phyloP scores from a whole-genome alignment of 257 asterid genomes.

The Scutellaria baicalensis region DNA sequence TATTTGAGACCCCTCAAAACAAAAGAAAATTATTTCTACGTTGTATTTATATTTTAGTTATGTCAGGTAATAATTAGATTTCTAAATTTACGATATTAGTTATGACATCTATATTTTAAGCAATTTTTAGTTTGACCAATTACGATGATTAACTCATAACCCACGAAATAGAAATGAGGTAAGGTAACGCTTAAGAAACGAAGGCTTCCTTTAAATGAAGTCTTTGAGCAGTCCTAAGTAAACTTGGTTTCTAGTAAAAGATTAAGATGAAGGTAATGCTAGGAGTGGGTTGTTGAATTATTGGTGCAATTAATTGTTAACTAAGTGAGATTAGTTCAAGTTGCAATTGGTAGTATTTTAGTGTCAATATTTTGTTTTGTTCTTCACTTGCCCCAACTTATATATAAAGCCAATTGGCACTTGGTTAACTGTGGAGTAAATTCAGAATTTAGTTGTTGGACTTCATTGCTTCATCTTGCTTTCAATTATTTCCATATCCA shows the following conservation, averaged over 20 bases:
- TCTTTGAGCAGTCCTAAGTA: background rate
- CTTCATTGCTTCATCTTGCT: background rate
- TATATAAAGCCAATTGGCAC: background rate
- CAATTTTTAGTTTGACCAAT: too few species aligned
- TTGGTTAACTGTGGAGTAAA: background rate
- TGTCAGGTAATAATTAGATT: background rate
- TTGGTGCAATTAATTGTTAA: conserved; percentile 6
- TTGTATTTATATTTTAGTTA: background rate
- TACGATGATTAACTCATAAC: too few species aligned
- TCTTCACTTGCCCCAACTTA: background rate
- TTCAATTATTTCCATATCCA: background rate
- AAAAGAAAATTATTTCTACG: background rate
- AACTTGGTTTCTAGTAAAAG: background rate
- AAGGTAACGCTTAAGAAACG: background rate
- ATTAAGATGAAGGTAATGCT: background rate
- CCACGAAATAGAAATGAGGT: too few species aligned
- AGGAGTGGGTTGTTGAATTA: background rate
- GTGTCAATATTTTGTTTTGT: background rate
- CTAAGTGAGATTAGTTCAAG: background rate
- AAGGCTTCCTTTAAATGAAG: background rate
- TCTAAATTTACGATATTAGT: background rate
- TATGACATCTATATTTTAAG: background rate
- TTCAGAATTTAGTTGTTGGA: background rate
- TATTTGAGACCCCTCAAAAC: background rate
- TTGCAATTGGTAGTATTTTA: conserved; percentile 13